Base-by-base conservation (phyloP, 331 rosid genomes). In the Pyrus hybrid region DNA sequence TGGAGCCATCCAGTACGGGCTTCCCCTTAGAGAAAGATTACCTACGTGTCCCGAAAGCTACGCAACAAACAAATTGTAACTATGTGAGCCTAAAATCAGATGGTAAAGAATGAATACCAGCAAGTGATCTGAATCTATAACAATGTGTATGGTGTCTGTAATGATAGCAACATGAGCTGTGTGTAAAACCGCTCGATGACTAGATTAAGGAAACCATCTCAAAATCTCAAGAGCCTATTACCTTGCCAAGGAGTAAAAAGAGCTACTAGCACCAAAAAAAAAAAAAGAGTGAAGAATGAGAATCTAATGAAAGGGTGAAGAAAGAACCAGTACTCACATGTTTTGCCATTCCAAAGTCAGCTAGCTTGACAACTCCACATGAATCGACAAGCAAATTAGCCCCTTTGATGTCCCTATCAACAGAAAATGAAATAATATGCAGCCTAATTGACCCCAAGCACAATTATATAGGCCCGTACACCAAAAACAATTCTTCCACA, bases 1-100 rank as follows among this genome's bases (percentile, higher is more conserved):
- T 58, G 97, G 98, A 77, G 98, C 98, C 98, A 93, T 91, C 98
- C 98, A 93, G 79, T 91, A 93, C 58, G 98, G 98, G 76, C 98
- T 93, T 83, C 98, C 98, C 83, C 85, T 93, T 60, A 93, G 33
- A 76, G 98, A 93, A 77, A 93, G 97, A 79, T 87, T 87, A 23
- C 88, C 89, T 28, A 63, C 89, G 68, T 89, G 96, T 53, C 97
- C 98, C 45, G 91, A 86, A 56, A 93, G 87, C 98, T 93, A 90
- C 73, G 70, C 69, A 85, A 75, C 74, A 86, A 47, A 74, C 62
- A 83, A 63, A 77, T 71, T 51, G 67, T 74, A 76, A 53, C 77
- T 63, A 70, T 61, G 76, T 43, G 26, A 67, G 35, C 43, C 71
- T 45, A 71, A 49, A 21, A 58, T 61, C 76, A 68, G 63, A 65